Percentiles rank a stretch among this genome's conserved stretches.
Evolutionary conservation across 2,329 filamentous ascomycete genomes (phyloP).

Genomic region (Fusarium cyanostomum): DNA sequence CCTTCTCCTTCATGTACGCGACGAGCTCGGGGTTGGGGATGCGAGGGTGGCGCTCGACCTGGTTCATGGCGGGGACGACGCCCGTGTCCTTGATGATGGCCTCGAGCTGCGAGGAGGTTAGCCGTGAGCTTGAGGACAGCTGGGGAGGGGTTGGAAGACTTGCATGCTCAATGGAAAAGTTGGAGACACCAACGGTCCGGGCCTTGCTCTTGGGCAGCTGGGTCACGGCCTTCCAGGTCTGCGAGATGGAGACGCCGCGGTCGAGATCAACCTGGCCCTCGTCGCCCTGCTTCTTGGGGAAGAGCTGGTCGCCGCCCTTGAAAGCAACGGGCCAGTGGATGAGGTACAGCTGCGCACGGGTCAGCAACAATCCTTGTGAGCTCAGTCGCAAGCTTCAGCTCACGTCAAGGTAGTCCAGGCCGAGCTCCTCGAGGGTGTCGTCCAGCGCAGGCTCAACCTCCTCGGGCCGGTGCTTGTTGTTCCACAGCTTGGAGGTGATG

Average conservation of each 20-base stretch:
- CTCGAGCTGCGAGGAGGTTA: constrained; percentile 53
- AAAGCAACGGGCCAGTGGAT: constrained; percentile 70
- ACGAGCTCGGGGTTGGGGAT: constrained; percentile 66
- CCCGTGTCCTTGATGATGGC: constrained; percentile 65
- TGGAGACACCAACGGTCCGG: constrained; percentile 76
- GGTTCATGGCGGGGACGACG: constrained; percentile 70
- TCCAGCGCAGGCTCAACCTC: constrained; percentile 65
- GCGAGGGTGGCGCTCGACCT: constrained; percentile 74
- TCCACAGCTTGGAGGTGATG: constrained; percentile 74
- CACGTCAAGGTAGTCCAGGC: constrained; percentile 66
- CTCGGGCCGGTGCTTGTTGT: constrained; percentile 68
- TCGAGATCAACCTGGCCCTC: constrained; percentile 53
- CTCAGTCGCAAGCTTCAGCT: constrained; percentile 13
- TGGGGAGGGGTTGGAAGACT: constrained; percentile 5
- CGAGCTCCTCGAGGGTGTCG: constrained; percentile 64
- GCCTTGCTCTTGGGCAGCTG: constrained; percentile 69
- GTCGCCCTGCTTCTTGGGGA: constrained; percentile 54
- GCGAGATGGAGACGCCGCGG: constrained; percentile 51
- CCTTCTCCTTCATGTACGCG: constrained; percentile 68
- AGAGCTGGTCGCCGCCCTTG: constrained; percentile 52
- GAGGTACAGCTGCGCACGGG: constrained; percentile 59
- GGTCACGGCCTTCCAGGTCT: constrained; percentile 62
- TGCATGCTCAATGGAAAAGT: constrained; percentile 70
- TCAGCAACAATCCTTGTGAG: background rate
- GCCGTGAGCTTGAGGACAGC: background rate